Conservation (phyloP, 352 stramenopile genomes). For the Phytophthora rubi region DNA sequence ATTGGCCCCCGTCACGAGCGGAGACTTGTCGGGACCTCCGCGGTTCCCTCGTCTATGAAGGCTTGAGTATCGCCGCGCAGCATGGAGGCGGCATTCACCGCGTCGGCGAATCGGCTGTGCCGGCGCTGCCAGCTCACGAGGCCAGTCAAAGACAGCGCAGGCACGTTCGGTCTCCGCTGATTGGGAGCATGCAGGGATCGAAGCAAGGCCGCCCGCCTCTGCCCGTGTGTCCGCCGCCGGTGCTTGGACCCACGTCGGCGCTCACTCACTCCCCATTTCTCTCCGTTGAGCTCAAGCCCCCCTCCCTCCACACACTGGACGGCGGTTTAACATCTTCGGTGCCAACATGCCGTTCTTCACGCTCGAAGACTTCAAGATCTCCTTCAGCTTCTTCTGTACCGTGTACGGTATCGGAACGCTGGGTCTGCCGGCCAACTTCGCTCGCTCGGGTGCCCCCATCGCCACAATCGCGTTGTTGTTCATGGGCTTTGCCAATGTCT, state of each 20-base stretch:
- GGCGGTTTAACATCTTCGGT: constrained; percentile 20
- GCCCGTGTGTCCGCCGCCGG: constrained; percentile 9
- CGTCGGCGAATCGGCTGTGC: constrained; percentile 27
- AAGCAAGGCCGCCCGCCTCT: constrained; percentile 17
- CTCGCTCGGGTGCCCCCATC: constrained; percentile 43
- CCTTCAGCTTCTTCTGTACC: constrained; percentile 53
- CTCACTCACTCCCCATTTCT: constrained; percentile 21
- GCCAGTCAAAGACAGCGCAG: constrained; percentile 21
- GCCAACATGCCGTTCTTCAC: constrained; percentile 47
- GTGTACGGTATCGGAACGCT: constrained; percentile 62
- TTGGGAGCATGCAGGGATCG: constrained; percentile 21
- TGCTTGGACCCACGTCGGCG: constrained; percentile 1
- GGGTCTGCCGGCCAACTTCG: constrained; percentile 55
- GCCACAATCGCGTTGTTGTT: constrained; percentile 47
- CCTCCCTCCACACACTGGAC: constrained; percentile 9
- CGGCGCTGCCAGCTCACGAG: constrained; percentile 23
- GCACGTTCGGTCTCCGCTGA: constrained; percentile 30
- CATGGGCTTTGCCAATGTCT: constrained; percentile 56
- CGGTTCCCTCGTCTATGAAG: constrained; percentile 19
- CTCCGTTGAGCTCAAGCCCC: constrained; percentile 25
- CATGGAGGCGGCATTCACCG: constrained; percentile 25
- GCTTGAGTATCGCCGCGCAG: constrained; percentile 13
- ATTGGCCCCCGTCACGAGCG: constrained; percentile 22
- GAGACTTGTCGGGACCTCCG: constrained; percentile 17
- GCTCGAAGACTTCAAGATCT: constrained; percentile 53